Conservation (phyloP, 208 protist species). For the Leishmania martiniquensis region DNA sequence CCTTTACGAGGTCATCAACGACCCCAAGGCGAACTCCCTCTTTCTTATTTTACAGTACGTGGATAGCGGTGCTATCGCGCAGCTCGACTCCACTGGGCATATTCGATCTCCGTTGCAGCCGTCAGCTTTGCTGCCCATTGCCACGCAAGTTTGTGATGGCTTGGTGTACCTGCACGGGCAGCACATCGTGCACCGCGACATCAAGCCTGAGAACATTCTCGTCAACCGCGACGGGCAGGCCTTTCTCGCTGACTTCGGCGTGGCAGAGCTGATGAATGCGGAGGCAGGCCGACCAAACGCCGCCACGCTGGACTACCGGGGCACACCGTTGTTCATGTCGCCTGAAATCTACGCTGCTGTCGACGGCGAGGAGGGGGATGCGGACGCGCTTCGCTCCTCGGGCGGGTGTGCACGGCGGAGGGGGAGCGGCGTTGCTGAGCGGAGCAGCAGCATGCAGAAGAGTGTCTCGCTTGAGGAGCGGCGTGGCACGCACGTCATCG, state of each 20-base stretch:
- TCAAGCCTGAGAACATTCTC: constrained; percentile 91
- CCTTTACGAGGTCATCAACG: constrained; percentile 96
- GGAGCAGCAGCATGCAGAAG: neutral
- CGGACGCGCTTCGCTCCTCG: neutral
- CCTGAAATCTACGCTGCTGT: constrained; percentile 61
- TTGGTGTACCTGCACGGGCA: constrained; percentile 70
- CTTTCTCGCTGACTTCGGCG: constrained; percentile 87
- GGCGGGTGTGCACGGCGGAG: neutral
- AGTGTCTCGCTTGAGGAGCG: neutral
- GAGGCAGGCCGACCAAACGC: constrained; percentile 43
- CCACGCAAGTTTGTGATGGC: constrained; percentile 64
- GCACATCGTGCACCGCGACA: constrained; percentile 88
- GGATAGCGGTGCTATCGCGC: constrained; percentile 60
- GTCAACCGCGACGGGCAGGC: constrained; percentile 53
- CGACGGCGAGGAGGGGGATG: constrained; percentile 15
- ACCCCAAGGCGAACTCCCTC: constrained; percentile 86
- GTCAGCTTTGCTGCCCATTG: constrained; percentile 37
- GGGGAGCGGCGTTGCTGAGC: neutral
- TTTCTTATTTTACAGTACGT: constrained; percentile 95
- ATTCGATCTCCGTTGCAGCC: constrained; percentile 54
- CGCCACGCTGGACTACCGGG: constrained; percentile 59
- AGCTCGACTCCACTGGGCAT: constrained; percentile 29
- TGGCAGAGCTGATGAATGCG: constrained; percentile 72
- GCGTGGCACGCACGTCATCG: constrained; percentile 15
- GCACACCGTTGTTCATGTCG: constrained; percentile 81